Evolutionary conservation across 176 grass and related monocot genomes (phyloP).

Genomic region (Oryza meridionalis): DNA sequence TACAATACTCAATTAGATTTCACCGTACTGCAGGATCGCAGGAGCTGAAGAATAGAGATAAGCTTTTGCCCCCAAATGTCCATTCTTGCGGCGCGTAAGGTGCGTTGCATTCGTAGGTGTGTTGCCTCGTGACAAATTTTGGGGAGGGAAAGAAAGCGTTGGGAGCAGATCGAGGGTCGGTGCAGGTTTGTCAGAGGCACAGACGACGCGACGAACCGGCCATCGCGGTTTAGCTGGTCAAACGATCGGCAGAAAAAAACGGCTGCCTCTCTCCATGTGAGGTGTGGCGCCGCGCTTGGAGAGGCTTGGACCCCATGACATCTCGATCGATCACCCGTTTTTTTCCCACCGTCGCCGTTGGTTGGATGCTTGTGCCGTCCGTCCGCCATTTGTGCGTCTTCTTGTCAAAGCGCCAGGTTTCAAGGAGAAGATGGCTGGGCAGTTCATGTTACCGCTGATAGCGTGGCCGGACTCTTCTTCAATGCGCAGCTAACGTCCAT

Average conservation of each 20-base stretch:
- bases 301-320: background rate
- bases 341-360: background rate
- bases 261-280: background rate
- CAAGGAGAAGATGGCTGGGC: background rate
- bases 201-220: background rate
- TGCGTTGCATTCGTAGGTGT: background rate
- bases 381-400: slow-evolving; percentile 1
- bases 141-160: background rate
- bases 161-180: background rate
- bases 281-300: background rate
- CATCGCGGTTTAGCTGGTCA: background rate
- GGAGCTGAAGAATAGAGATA: background rate
- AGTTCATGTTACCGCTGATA: background rate
- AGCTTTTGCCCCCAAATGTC: background rate
- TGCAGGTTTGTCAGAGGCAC: background rate
- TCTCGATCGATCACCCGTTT: background rate
- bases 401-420: background rate
- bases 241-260: background rate
- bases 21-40: background rate
- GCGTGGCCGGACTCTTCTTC: background rate
- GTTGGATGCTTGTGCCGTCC: background rate
- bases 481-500: background rate
- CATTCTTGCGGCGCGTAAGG: background rate
- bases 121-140: background rate
- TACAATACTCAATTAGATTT: no score